phyloP scores from a whole-genome alignment of 768 basidiomycete species.

The Mycena capillaripes region DNA sequence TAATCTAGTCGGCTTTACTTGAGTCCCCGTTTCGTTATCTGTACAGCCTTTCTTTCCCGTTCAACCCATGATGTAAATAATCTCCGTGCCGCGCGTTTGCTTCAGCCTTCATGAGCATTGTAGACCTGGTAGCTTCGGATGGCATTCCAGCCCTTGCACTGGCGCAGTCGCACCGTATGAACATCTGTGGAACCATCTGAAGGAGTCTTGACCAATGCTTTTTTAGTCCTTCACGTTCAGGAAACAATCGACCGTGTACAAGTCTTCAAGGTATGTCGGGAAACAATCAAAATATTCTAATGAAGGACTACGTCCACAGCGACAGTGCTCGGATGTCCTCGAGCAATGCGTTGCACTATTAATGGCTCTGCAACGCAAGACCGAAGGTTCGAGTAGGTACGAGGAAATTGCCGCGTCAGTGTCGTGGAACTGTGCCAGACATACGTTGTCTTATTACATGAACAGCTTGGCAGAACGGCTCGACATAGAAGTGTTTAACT shows the following conservation, averaged over 20 bases:
- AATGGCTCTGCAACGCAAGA: background rate
- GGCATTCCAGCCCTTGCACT: background rate
- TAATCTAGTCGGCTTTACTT: too few species aligned
- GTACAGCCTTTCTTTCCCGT: background rate
- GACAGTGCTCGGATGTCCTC: conserved; percentile 3
- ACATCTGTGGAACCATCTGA: background rate
- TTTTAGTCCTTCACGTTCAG: conserved; percentile 3
- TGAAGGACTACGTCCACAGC: background rate
- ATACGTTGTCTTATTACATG: background rate
- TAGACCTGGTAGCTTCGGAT: background rate
- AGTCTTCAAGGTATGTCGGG: conserved; percentile 11
- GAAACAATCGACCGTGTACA: background rate
- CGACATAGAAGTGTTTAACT: conserved; percentile 49
- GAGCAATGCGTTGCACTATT: conserved; percentile 10
- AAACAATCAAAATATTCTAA: background rate
- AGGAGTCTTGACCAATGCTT: background rate
- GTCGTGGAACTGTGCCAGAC: background rate
- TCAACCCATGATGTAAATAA: background rate
- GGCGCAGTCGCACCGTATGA: conserved; percentile 17
- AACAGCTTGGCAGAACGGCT: conserved; percentile 47
- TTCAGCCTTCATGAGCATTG: conserved; percentile 3
- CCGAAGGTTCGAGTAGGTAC: background rate
- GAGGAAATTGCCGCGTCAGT: conserved; percentile 4
- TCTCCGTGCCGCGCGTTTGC: background rate
- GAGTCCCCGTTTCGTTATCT: background rate